Percentiles rank a stretch among this genome's conserved stretches.
phyloP scores from a whole-genome alignment of 306 rosid genomes.

The Amphicarpaea edgeworthii region DNA sequence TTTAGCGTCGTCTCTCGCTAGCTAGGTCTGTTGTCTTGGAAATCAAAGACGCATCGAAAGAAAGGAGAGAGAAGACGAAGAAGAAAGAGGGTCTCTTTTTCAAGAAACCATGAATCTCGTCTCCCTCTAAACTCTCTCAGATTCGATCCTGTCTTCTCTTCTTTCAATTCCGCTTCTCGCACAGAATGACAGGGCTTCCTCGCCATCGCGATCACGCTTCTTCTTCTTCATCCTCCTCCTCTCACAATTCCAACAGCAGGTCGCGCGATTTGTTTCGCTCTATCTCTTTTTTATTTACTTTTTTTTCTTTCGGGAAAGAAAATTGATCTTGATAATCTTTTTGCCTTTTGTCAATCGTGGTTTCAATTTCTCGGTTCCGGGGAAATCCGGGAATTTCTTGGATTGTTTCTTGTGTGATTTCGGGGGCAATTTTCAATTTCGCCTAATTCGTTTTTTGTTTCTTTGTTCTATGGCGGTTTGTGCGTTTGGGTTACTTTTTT shows the following conservation, averaged over 20 bases:
- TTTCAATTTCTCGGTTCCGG: constrained; percentile 17
- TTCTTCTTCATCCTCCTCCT: constrained; percentile 42
- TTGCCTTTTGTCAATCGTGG: background rate
- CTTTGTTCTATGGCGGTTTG: background rate
- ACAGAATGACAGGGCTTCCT: constrained; percentile 54
- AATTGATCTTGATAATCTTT: background rate
- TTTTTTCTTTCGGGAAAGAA: background rate
- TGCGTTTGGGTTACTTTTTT: background rate
- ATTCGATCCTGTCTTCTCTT: constrained; percentile 45
- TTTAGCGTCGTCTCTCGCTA: constrained; percentile 36
- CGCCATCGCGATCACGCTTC: constrained; percentile 57
- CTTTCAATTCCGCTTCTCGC: constrained; percentile 42
- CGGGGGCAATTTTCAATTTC: constrained; percentile 1
- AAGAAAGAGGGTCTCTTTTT: constrained; percentile 19
- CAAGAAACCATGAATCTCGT: constrained; percentile 34
- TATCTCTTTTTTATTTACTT: no score
- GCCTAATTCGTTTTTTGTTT: background rate
- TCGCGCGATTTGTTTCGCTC: constrained; percentile 19
- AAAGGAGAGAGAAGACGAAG: constrained; percentile 11
- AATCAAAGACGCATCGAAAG: constrained; percentile 32
- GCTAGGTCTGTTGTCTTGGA: constrained; percentile 46
- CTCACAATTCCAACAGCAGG: constrained; percentile 55
- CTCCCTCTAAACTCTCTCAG: constrained; percentile 48
- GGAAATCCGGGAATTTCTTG: background rate
- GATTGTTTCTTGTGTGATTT: constrained; percentile 29